A percentile compares a stretch with the other conserved stretches of the same genome.
Conservation (phyloP, 768 basidiomycete genomes). For the Artomyces pyxidatus region DNA sequence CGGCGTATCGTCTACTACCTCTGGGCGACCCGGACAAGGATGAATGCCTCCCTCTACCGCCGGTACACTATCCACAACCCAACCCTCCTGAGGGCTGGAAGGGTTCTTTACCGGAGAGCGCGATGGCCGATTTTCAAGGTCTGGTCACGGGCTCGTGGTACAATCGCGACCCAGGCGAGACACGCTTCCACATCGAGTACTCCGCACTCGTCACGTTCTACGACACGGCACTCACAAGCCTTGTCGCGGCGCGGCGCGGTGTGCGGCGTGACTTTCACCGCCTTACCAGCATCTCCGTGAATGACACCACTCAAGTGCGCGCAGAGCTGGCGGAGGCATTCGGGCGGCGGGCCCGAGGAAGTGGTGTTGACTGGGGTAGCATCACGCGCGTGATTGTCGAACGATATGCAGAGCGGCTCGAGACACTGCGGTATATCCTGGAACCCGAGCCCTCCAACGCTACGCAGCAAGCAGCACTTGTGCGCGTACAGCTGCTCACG, state of each 20-base stretch:
- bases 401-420: conserved; percentile 25
- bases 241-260: conserved; percentile 19
- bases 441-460: conserved; percentile 6
- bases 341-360: conserved; percentile 5
- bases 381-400: conserved; percentile 24
- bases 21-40: neutral
- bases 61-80: neutral
- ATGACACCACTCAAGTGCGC: conserved; percentile 14
- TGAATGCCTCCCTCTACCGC: neutral
- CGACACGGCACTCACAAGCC: conserved; percentile 23
- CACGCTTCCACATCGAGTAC: conserved; percentile 26
- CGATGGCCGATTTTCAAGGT: conserved; percentile 5
- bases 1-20: neutral
- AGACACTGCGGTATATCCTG: conserved; percentile 19
- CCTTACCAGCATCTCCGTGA: conserved; percentile 16
- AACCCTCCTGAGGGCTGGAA: conserved; percentile 6
- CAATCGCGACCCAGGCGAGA: conserved; percentile 28
- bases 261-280: conserved; percentile 26
- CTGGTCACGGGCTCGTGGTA: conserved; percentile 20
- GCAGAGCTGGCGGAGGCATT: conserved; percentile 12
- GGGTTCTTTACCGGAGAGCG: neutral
- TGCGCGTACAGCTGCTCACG: conserved; percentile 19
- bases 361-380: conserved; percentile 28
- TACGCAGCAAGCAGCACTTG: conserved; percentile 2
- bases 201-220: conserved; percentile 30